Percentiles rank a stretch among this genome's conserved stretches.
Conservation (phyloP, 2,329 filamentous ascomycete genomes). For the Neonectria punicea region DNA sequence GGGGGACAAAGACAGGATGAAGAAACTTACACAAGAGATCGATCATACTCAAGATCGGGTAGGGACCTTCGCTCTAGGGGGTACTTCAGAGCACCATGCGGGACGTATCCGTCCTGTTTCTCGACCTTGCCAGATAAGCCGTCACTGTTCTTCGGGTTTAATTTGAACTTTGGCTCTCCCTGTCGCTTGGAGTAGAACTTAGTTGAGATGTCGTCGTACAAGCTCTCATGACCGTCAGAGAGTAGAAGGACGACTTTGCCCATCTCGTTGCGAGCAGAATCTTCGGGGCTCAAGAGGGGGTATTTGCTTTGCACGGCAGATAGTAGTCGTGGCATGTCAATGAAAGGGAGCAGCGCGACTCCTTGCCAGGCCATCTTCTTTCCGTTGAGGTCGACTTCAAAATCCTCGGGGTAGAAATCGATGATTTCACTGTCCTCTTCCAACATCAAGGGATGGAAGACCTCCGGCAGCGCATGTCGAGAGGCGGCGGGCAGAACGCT, state of each 20-base stretch:
- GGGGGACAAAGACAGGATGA: neutral
- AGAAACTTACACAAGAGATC: conserved; percentile 78
- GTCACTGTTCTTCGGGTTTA: conserved; percentile 80
- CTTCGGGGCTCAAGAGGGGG: conserved; percentile 79
- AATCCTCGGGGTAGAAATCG: conserved; percentile 97
- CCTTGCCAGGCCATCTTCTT: conserved; percentile 99
- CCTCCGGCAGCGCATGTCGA: conserved; percentile 86
- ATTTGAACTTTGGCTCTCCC: conserved; percentile 70
- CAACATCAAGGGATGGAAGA: conserved; percentile 92
- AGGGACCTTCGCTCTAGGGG: conserved; percentile 78
- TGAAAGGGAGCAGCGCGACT: conserved; percentile 92
- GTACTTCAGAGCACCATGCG: conserved; percentile 83
- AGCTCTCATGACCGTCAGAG: conserved; percentile 78
- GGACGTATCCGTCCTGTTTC: conserved; percentile 85
- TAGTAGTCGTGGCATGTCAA: conserved; percentile 88
- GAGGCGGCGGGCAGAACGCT: conserved; percentile 95
- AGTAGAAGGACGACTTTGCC: conserved; percentile 87
- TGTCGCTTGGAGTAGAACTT: conserved; percentile 95
- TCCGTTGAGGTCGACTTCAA: conserved; percentile 92
- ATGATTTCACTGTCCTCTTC: conserved; percentile 90
- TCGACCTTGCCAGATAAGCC: conserved; percentile 83
- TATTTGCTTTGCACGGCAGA: conserved; percentile 86
- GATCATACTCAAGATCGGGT: conserved; percentile 84
- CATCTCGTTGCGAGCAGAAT: conserved; percentile 79
- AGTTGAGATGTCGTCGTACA: conserved; percentile 86